Evolutionary conservation across 2,329 filamentous ascomycete genomes (phyloP), one percentile per base, ranked within the genome.

Genomic region (Penicillium sp.): DNA sequence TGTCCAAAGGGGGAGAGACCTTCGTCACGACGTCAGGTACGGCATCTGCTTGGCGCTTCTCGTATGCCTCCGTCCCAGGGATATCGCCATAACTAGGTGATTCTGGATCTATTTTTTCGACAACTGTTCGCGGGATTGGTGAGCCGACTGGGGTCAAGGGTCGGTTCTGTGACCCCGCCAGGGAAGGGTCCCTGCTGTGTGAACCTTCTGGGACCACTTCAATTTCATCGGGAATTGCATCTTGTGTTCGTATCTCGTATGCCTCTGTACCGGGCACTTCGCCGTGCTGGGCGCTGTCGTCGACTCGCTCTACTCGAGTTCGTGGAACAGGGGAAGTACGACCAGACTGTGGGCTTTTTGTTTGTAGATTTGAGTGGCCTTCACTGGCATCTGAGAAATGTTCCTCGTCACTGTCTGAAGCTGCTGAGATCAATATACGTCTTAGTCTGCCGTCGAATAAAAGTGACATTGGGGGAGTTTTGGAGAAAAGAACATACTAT

Each of bases 371-470:
- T 35, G 66, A 61, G 47, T 75, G 74, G 66, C 84, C 86, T 77
- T 88, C 86, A 44, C 81, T 84, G 57, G 86, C 86, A 69, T 88
- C 86, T 49, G 85, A 87, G 73, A 88, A 89, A 74, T 88, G 84
- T 61, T 88, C 86, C 50, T 85, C 79, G 52, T 79, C 82, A 59
- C 81, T 83, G 58, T 82, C 82, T 41, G 81, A 83, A 49, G 72
- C 78, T 71, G 77, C 73, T 70, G 36, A 43, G 14, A 24, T 52
- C 3, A 22, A 14, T 33, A 31, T n/a, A 37, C 19, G 27, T 27
- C 13, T 54, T 49, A 52, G 49, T 36, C 31, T 51, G 6, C 27
- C 9, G 33, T 22, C 31, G 35, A 49, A 9, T 47, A 47, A 53
- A 41, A 19, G 36, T 40, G 55, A 33, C 50, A 18, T 16, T 33